Base-by-base conservation (phyloP, 805 yeast species). In the Kregervanrija delftensis region DNA sequence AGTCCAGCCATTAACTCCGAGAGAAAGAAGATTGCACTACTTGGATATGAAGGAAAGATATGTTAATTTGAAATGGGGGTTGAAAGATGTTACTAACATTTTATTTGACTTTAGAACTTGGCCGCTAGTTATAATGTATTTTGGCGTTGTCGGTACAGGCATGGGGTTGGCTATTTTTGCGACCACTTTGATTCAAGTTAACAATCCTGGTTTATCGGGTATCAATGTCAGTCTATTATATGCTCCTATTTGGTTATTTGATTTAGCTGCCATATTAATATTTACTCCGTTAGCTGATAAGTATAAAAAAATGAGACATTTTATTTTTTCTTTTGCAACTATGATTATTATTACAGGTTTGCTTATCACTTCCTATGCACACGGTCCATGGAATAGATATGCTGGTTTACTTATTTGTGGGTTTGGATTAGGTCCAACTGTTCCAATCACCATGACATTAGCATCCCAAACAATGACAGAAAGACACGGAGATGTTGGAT, bases 131-230 rank as follows among this genome's bases (percentile, higher is more conserved):
- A 68, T 86, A 63, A 86, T 86, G 95, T 86, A 86, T 65, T 86
- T 86, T 60, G 95, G 95, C 11, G 95, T 84, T n/a, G 95, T 86
- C 14, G 95, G 95, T 35, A 77, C 86, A n/a, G 95, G 95, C 1
- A 81, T 73, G 55, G 95, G 95, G 30, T 67, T 86, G 41, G 87
- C 88, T 36, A 89, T 81, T 13, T 86, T 83, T 62, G 95, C 89
- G 6, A 81, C 95, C 4, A 79, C 90, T 10, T 76, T 86, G 52
- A 81, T 86, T 55, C 64, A 71, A 39, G 72, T 75, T 8, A 78
- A 81, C 51, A 79, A 83, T 57, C 81, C 89, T 2, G 50, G 57
- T 8, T 68, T 83, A 50, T 61, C 78, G 2, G 77, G 86, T 2
- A 83, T 86, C 52, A 67, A 79, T 47, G 77, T 86, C 16, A 81